Conservation (phyloP, 2,329 filamentous ascomycete genomes). For the Penicillium sp. region DNA sequence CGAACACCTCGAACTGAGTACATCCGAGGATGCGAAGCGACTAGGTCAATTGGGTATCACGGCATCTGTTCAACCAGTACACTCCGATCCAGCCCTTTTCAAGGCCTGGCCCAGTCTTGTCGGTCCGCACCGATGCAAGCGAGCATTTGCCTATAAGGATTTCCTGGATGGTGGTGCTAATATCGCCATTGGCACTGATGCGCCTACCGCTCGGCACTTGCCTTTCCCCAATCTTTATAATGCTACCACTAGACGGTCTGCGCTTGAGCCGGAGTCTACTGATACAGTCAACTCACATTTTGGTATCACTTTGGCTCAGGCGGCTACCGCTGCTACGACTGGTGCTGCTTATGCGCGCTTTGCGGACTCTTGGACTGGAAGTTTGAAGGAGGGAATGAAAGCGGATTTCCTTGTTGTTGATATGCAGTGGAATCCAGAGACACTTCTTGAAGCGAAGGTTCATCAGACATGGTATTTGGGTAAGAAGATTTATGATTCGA, state of each 20-base stretch:
- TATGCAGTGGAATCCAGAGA: slow-evolving; percentile 42
- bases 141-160: slow-evolving; percentile 54
- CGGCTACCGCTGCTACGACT: slow-evolving; percentile 45
- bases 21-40: slow-evolving; percentile 49
- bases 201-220: slow-evolving; percentile 49
- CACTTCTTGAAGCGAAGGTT: slow-evolving; percentile 43
- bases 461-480: slow-evolving; percentile 50
- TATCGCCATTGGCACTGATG: slow-evolving; percentile 51
- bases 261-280: slow-evolving; percentile 40
- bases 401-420: slow-evolving; percentile 51
- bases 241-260: slow-evolving; percentile 50
- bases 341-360: slow-evolving; percentile 51
- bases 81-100: slow-evolving; percentile 47
- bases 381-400: slow-evolving; percentile 38
- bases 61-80: slow-evolving; percentile 41
- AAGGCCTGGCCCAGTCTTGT: slow-evolving; percentile 50
- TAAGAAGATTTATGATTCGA: slow-evolving; percentile 29
- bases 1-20: slow-evolving; percentile 53
- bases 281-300: slow-evolving; percentile 47
- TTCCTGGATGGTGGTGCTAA: slow-evolving; percentile 48
- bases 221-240: slow-evolving; percentile 51
- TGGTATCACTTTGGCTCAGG: slow-evolving; percentile 42
- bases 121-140: slow-evolving; percentile 45
- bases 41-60: slow-evolving; percentile 50
- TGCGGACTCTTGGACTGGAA: slow-evolving; percentile 45